A percentile compares a stretch with the other conserved stretches of the same genome.
phyloP scores from a whole-genome alignment of 345 rosid genomes.

The Eucalyptus marginata region DNA sequence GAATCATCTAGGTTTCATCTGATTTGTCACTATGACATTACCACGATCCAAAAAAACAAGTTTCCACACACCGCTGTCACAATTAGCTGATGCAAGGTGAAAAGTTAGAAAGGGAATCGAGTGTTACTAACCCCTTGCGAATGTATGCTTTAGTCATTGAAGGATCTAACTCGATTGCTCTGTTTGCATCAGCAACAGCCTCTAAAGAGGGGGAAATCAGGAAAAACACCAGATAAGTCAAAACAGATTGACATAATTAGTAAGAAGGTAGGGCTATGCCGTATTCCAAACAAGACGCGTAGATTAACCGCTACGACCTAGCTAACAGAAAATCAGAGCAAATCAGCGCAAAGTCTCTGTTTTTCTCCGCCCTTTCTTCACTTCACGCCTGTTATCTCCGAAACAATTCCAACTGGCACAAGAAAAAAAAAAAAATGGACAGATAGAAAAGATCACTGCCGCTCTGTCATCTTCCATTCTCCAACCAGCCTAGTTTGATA shows the following conservation, averaged over 20 bases:
- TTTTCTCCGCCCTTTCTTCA: background rate
- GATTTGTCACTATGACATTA: background rate
- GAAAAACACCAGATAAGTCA: background rate
- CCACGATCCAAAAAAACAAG: background rate
- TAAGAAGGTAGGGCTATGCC: background rate
- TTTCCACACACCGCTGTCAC: background rate
- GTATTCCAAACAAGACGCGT: background rate
- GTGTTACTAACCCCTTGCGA: slow-evolving; percentile 63
- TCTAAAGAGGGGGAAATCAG: slow-evolving; percentile 21
- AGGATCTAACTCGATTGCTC: slow-evolving; percentile 68
- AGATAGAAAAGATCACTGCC: background rate
- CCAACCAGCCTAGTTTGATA: background rate
- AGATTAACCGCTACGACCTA: background rate
- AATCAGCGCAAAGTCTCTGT: background rate
- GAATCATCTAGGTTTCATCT: background rate
- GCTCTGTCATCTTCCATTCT: background rate
- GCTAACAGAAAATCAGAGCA: background rate
- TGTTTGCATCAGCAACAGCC: slow-evolving; percentile 75
- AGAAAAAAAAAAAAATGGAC: background rate
- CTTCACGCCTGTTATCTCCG: background rate
- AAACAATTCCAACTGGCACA: background rate
- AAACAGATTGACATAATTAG: background rate
- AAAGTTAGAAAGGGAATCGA: background rate
- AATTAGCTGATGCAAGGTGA: background rate
- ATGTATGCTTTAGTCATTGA: slow-evolving; percentile 64